Evolutionary conservation across 2,329 filamentous ascomycete species (phyloP).

Genomic region (Aspergillus viridinutans): DNA sequence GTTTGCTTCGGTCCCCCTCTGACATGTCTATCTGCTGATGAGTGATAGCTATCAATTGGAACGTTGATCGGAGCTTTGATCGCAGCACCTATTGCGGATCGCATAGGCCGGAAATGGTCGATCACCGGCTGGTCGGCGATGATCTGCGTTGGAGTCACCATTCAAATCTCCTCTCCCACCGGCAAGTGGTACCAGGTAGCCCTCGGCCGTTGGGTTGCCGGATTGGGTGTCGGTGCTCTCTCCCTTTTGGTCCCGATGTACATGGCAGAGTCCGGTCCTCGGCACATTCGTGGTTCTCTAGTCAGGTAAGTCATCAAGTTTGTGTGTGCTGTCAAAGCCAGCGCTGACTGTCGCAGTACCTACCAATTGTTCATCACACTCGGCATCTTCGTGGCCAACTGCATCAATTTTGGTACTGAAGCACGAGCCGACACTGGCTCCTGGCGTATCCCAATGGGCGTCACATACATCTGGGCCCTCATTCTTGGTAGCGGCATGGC

Average conservation of each 20-base stretch:
- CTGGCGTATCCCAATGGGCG: conserved; percentile 51
- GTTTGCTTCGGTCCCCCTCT: background rate
- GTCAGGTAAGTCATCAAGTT: conserved; percentile 25
- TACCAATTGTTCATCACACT: conserved; percentile 48
- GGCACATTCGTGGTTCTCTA: conserved; percentile 43
- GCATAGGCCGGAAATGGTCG: conserved; percentile 40
- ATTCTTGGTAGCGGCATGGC: conserved; percentile 53
- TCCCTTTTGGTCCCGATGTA: conserved; percentile 45
- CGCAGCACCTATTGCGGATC: conserved; percentile 40
- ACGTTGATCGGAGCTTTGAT: conserved; percentile 41
- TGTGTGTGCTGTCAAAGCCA: background rate
- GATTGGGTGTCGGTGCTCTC: conserved; percentile 41
- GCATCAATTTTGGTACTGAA: conserved; percentile 45
- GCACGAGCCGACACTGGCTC: conserved; percentile 33
- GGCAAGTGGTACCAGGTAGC: conserved; percentile 40
- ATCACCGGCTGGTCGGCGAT: conserved; percentile 39
- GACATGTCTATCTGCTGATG: background rate
- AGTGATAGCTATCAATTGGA: conserved; percentile 38
- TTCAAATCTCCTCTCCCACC: conserved; percentile 39
- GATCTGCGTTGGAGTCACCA: conserved; percentile 37
- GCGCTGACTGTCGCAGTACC: conserved; percentile 24
- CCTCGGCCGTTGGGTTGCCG: conserved; percentile 41
- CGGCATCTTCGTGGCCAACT: conserved; percentile 45
- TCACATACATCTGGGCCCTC: conserved; percentile 54
- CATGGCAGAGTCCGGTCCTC: conserved; percentile 41